Base-by-base conservation (phyloP, 2,329 filamentous ascomycete species). In the Sclerotinia subarctica region DNA sequence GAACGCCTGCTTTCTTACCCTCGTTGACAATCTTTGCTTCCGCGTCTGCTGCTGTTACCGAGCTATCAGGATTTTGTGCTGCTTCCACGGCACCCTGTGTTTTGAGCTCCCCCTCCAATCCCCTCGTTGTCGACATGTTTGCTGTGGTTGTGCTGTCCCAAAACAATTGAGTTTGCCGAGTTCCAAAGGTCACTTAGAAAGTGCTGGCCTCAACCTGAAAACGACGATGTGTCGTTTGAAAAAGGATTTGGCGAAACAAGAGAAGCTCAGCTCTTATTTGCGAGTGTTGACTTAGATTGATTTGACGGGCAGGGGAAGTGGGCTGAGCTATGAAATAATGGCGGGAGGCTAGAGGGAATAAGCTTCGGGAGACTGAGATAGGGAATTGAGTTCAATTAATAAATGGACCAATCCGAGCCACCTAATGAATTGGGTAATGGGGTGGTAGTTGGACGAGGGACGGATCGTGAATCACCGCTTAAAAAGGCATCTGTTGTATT, bases 51-150 rank as follows among this genome's bases (percentile, higher is more conserved):
- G 92, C 83, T 51, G 87, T 86, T 72, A 93, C 85, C 56, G 80
- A 81, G 77, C 84, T 90, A 73, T 91, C 80, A 47, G 91, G 88
- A 78, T 96, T 85, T 70, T 84, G 84, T 67, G 93, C 89, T 69
- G 92, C 90, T 77, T 95, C 91, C 69, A 94, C 82, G 72, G 88
- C 90, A 72, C 89, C 92, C 80, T 96, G 89, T 78, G 89, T 85
- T 86, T 93, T 96, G 79, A 92, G 85, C 85, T 96, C 93, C 54
- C 66, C 66, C 59, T 68, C 66, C 51, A 68, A 68, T 69, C 79
- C 78, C 78, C 73, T 74, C 29, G 70, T 59, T 68, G 62, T 57
- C 69, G 73, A 73, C 75, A 75, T 66, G 46, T 71, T 75, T 69
- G 64, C 59, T 67, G 57, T 49, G 42, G 35, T 49, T 70, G 66